Evolutionary conservation across 2,329 filamentous ascomycete species (phyloP), one percentile per base, ranked within the genome.

Genomic region (Colletotrichum lupini): DNA sequence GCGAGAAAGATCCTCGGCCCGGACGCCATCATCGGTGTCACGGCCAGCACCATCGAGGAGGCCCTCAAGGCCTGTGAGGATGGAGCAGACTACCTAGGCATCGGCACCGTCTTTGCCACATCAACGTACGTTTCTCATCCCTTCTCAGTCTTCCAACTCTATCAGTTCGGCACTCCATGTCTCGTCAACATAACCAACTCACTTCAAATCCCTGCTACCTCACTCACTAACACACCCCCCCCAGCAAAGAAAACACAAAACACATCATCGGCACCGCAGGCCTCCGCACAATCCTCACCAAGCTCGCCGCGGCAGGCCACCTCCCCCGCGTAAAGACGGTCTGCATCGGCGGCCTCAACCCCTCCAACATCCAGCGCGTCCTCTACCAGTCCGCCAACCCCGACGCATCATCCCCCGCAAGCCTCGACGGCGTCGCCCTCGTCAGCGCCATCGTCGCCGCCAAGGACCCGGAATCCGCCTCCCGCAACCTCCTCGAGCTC

Each of bases 91-190:
- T 98, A 98, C 82, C 87, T 98, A 5, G 97, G 96, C 22, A 92
- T 98, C 60, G 96, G 97, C 30, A 97, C 96, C 1, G 91, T 98
- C 75, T 98, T 93, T 83, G 90, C 95, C 19, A 98, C 96, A 0
- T 83, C 91, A 61, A 98, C 95, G 89, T 94, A 84, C 82, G 87
- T 83, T 26, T 42, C 73, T 19, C n/a, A 49, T 7, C 24, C 55
- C 12, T 4, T n/a, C 32, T 14, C 12, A n/a, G 42, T 19, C 4
- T 11, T 12, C n/a, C 46, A n/a, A 26, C 26, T 16, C 22, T 56
- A 35, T 28, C 49, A 28, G 24, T 16, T 28, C 35, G 30, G 6
- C 9, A 37, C 11, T 11, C 2, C 14, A 9, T n/a, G 12, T 42
- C 32, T 14, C n/a, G 5, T 14, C 12, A 9, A 32, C 30, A 32